These are phyloP conservation scores for Hymenoscyphus infarciens DNA, from an alignment of 2,329 filamentous ascomycete genomes.

Conservation along the genomic window DNA sequence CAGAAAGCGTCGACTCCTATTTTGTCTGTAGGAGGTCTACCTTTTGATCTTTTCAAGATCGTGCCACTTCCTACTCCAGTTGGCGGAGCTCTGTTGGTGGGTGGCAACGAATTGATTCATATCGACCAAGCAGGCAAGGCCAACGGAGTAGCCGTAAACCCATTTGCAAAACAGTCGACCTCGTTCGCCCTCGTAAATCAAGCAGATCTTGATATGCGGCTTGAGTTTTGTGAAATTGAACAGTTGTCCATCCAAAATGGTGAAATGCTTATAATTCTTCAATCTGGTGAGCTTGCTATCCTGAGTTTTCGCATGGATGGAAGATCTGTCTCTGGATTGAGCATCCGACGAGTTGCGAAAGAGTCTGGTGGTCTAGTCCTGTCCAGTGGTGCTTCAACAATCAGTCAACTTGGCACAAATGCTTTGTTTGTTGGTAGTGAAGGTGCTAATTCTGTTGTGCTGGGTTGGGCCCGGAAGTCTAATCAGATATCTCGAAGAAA, in stretches of 20 bases:
- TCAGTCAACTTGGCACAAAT: conserved; percentile 64
- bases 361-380: conserved; percentile 63
- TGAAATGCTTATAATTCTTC: conserved; percentile 79
- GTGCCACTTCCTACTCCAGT: conserved; percentile 81
- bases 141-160: conserved; percentile 88
- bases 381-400: conserved; percentile 62
- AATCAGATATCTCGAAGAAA: conserved; percentile 59
- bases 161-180: conserved; percentile 79
- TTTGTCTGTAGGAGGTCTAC: conserved; percentile 78
- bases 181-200: conserved; percentile 85
- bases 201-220: conserved; percentile 69
- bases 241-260: conserved; percentile 71
- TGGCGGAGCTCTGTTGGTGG: conserved; percentile 82
- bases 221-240: conserved; percentile 80
- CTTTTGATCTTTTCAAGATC: conserved; percentile 81
- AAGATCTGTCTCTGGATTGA: conserved; percentile 82
- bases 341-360: conserved; percentile 60
- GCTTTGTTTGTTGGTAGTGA: conserved; percentile 84
- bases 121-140: conserved; percentile 94
- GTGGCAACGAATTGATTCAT: conserved; percentile 87
- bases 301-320: conserved; percentile 85
- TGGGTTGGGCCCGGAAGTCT: conserved; percentile 74
- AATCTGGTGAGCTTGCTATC: conserved; percentile 69
- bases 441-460: conserved; percentile 71
- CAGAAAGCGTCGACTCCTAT: conserved; percentile 92